Percentiles rank a stretch among this genome's conserved stretches.
Evolutionary conservation across 129 eudicot species (phyloP).

Genomic region (Gnaphalium uliginosum): DNA sequence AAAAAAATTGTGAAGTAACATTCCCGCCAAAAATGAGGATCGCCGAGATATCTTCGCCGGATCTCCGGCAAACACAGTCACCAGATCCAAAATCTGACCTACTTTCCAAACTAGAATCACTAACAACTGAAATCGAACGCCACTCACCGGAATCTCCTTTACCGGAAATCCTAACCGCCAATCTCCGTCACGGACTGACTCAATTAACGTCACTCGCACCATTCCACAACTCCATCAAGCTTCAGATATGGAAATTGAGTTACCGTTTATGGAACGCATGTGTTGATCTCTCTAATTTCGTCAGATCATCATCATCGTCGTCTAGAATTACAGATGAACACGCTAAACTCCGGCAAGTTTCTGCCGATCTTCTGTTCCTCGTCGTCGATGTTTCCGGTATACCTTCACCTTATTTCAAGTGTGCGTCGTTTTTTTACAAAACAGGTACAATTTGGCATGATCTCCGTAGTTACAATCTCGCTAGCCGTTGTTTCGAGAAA

Average conservation of each 20-base stretch:
- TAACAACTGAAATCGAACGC: slow-evolving; percentile 51
- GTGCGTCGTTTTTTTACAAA: slow-evolving; percentile 72
- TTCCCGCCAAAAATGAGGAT: slow-evolving; percentile 77
- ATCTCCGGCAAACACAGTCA: slow-evolving; percentile 41
- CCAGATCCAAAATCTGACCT: slow-evolving; percentile 36
- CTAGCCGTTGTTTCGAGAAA: slow-evolving; percentile 74
- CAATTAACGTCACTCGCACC: slow-evolving; percentile 61
- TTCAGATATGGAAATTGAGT: slow-evolving; percentile 80
- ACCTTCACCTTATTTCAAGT: slow-evolving; percentile 70
- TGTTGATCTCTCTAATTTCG: slow-evolving; percentile 75
- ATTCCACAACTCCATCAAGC: slow-evolving; percentile 63
- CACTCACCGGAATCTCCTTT: slow-evolving; percentile 46
- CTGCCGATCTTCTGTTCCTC: slow-evolving; percentile 65
- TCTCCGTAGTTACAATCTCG: slow-evolving; percentile 50
- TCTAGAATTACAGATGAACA: slow-evolving; percentile 48
- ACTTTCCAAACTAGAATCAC: slow-evolving; percentile 53
- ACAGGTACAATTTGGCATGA: slow-evolving; percentile 79
- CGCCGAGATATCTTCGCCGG: slow-evolving; percentile 83
- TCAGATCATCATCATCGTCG: slow-evolving; percentile 40
- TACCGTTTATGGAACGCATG: slow-evolving; percentile 93
- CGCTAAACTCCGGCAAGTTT: slow-evolving; percentile 74
- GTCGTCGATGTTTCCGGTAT: slow-evolving; percentile 71
- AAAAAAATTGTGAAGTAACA: neutral
- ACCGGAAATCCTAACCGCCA: slow-evolving; percentile 45
- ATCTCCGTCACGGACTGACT: slow-evolving; percentile 48